Evolutionary conservation across 495 filamentous ascomycete species (phyloP).

Genomic region (Penicillium bovifimosum): DNA sequence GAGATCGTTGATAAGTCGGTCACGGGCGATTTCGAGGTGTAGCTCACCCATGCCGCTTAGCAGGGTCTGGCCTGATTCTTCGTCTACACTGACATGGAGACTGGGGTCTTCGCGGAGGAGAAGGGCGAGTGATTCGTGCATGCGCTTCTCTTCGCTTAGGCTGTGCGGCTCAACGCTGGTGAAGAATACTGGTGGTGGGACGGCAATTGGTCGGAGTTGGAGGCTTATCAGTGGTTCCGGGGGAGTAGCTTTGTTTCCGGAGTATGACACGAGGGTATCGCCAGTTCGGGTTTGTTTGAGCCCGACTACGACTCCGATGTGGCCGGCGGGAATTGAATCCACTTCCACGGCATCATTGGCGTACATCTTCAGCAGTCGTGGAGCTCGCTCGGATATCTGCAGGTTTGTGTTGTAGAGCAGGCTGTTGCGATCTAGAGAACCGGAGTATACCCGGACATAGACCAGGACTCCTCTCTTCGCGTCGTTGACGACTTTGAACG

Average conservation of each 20-base stretch:
- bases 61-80: conserved; percentile 89
- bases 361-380: conserved; percentile 84
- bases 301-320: conserved; percentile 93
- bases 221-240: conserved; percentile 67
- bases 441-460: conserved; percentile 89
- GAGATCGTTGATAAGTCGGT: conserved; percentile 81
- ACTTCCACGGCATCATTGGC: conserved; percentile 84
- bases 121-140: conserved; percentile 68
- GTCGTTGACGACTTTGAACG: conserved; percentile 97
- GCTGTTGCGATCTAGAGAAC: conserved; percentile 65
- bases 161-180: conserved; percentile 84
- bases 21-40: conserved; percentile 91
- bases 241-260: conserved; percentile 53
- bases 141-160: conserved; percentile 66
- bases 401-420: conserved; percentile 85
- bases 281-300: conserved; percentile 88
- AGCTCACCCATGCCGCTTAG: conserved; percentile 96
- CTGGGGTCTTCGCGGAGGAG: conserved; percentile 91
- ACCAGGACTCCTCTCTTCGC: conserved; percentile 79
- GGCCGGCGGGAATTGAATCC: conserved; percentile 69
- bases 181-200: conserved; percentile 94
- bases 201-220: conserved; percentile 80
- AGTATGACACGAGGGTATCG: conserved; percentile 79
- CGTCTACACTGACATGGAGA: conserved; percentile 75
- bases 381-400: conserved; percentile 71